Base-by-base conservation (phyloP, 139 green algal species). In the Asterochloris erici region DNA sequence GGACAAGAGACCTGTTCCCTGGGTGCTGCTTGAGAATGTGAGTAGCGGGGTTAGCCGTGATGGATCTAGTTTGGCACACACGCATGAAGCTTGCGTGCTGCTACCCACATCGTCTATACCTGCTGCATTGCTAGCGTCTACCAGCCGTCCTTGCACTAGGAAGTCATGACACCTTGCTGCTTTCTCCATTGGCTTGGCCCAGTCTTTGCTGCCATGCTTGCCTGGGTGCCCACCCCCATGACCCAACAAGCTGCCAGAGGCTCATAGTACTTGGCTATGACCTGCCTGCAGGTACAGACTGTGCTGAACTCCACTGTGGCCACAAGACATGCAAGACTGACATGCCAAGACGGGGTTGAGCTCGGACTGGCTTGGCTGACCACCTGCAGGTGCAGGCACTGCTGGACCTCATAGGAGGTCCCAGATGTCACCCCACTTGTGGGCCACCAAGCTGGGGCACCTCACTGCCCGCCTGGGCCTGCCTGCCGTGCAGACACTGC, bases 1-100 rank as follows among this genome's bases (percentile, higher is more conserved):
- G 47, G 77, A 88, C 29, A 24, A 85, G 10, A 82, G 87, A 1
- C 81, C 89, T 0, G 90, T 98, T 28, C 93, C 91, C 11, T 98
- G 94, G 94, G 90, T 98, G 68, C 89, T 98, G 19, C 89, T 98
- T n/a, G 95, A 98, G 60, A 98, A 98, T 82, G 94, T 97, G 61
- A 86, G 85, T 27, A n/a, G n/a, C 27, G 1, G 66, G 17, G 66
- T 1, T 26, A 71, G 66, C 66, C 17, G 2, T 21, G 21, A 21
- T 71, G 66, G 19, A 2, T 26, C 9, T 71, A 9, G 19, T 26
- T 26, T 71, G 66, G 17, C 66, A 9, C 19, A 24, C 66, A 21
- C 21, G 66, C 66, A 71, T 71, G 66, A 71, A 4, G 66, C 19
- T 10, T 21, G 66, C 17, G 66, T 24, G 17, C 66, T 26, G 19